phyloP scores from a whole-genome alignment of 1,139 yeast genomes.

The Magnusiomyces sp. region DNA sequence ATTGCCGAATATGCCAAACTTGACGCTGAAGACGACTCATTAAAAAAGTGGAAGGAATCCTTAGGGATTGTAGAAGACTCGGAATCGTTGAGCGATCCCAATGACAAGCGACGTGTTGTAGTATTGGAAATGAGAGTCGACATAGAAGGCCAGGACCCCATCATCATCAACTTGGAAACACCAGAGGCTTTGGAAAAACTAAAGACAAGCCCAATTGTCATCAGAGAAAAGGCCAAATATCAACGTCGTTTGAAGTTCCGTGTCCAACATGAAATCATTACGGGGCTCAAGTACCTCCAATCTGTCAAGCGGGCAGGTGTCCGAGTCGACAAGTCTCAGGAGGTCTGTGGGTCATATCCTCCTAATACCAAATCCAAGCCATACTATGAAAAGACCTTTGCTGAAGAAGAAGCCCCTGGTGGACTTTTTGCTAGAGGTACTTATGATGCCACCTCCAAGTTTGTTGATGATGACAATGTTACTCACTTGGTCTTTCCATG shows the following conservation, averaged over 20 bases:
- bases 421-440: conserved; percentile 84
- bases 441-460: conserved; percentile 73
- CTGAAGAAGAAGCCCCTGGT: conserved; percentile 89
- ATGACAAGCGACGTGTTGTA: conserved; percentile 71
- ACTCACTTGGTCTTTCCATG: conserved; percentile 73
- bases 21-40: conserved; percentile 86
- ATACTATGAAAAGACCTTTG: conserved; percentile 57
- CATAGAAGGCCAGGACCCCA: conserved; percentile 47
- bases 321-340: conserved; percentile 77
- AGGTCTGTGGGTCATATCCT: conserved; percentile 84
- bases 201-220: conserved; percentile 53
- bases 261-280: conserved; percentile 84
- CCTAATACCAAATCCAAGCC: conserved; percentile 84
- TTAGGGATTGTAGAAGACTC: conserved; percentile 54
- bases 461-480: conserved; percentile 78
- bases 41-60: conserved; percentile 89
- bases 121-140: conserved; percentile 66
- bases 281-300: conserved; percentile 83
- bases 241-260: conserved; percentile 68
- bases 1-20: conserved; percentile 69
- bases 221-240: conserved; percentile 73
- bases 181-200: conserved; percentile 32
- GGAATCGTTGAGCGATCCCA: conserved; percentile 55
- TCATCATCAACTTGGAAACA: conserved; percentile 49
- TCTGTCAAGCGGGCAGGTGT: conserved; percentile 81